These are phyloP conservation scores for Neopestalotiopsis sp. DNA, from an alignment of 2,329 filamentous ascomycete species.

Conservation along the genomic window DNA sequence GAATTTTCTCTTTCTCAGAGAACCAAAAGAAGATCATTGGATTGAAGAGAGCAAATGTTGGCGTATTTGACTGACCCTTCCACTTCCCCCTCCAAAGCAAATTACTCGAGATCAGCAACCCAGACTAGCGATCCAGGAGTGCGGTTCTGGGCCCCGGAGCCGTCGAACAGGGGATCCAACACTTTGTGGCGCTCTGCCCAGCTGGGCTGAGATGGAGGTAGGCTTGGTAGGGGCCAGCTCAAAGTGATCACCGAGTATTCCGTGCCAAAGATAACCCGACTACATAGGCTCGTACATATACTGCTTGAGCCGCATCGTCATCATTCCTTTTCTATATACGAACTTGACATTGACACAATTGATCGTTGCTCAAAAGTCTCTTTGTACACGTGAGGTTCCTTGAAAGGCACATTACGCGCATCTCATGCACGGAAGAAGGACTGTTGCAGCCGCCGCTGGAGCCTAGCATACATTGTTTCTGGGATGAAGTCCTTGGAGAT, in stretches of 20 bases:
- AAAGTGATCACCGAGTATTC: neutral
- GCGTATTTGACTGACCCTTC: neutral
- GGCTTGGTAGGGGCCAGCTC: neutral
- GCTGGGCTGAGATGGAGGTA: neutral
- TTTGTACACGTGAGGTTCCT: neutral
- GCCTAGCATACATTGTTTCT: neutral
- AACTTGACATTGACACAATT: neutral
- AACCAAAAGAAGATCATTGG: neutral
- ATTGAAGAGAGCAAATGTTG: neutral
- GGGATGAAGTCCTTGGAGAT: neutral
- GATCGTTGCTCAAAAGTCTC: neutral
- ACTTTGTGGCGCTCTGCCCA: neutral
- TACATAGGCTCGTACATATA: neutral
- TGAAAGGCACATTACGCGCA: neutral
- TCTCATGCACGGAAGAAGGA: neutral
- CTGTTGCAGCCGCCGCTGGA: neutral
- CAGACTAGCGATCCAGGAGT: neutral
- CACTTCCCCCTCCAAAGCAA: neutral
- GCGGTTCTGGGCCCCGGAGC: neutral
- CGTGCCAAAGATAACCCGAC: neutral
- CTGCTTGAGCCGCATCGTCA: neutral
- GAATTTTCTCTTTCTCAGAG: neutral
- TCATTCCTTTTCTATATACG: neutral
- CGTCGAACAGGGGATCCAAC: neutral
- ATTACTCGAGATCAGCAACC: neutral